These are phyloP conservation scores for Isatis tinctoria DNA, from an alignment of 345 rosid species.

Conservation along the genomic window DNA sequence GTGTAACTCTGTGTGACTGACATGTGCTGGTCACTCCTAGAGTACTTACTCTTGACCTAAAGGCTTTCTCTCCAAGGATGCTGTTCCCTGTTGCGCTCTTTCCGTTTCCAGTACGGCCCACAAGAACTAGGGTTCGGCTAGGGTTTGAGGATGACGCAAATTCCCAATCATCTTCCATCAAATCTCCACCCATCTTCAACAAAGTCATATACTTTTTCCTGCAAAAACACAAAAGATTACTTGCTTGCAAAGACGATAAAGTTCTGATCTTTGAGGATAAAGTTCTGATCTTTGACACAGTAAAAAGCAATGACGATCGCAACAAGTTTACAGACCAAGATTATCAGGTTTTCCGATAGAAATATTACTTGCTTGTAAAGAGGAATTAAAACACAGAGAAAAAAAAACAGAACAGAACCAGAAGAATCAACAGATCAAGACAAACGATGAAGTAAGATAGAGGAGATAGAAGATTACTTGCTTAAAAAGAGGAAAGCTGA, in stretches of 20 bases:
- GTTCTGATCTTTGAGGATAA: constrained; percentile 10
- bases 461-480: constrained; percentile 23
- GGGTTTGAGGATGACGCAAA: constrained; percentile 44
- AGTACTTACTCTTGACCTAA: constrained; percentile 65
- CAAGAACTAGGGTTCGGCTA: constrained; percentile 64
- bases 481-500: constrained; percentile 12
- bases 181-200: constrained; percentile 67
- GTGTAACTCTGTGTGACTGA: constrained; percentile 50
- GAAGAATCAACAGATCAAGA: not conserved
- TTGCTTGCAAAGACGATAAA: no score
- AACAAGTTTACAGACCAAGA: not conserved
- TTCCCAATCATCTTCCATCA: constrained; percentile 86
- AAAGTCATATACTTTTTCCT: constrained; percentile 14
- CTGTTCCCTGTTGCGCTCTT: constrained; percentile 94
- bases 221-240: not conserved
- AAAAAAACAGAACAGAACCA: not conserved
- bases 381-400: not conserved
- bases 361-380: constrained; percentile 11
- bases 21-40: constrained; percentile 72
- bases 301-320: not conserved
- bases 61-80: constrained; percentile 65
- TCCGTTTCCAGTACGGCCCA: constrained; percentile 91
- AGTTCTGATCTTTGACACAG: constrained; percentile 1
- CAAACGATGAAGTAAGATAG: not conserved
- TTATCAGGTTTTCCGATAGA: not conserved